Conservation (phyloP, 2,329 filamentous ascomycete species). For the Aspergillus fumigatus region DNA sequence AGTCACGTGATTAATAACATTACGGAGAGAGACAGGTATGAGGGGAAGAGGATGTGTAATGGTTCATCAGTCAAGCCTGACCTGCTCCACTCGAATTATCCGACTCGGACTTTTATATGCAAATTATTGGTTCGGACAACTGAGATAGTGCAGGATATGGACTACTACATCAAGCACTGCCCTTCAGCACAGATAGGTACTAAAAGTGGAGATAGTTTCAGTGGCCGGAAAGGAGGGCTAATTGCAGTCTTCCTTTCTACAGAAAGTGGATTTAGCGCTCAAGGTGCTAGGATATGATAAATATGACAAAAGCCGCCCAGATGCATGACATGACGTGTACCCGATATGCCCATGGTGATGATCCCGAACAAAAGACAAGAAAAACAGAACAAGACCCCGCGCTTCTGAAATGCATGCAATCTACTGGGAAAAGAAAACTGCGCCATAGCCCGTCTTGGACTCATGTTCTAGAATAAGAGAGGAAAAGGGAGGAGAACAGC, state of each 20-base stretch:
- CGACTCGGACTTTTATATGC: neutral
- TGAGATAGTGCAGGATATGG: neutral
- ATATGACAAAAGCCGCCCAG: constrained; percentile 29
- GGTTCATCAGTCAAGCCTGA: too few relatives aligned
- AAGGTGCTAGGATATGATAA: constrained; percentile 2
- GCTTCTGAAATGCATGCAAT: constrained; percentile 33
- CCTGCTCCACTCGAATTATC: too few relatives aligned
- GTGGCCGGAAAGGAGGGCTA: neutral
- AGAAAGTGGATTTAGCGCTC: neutral
- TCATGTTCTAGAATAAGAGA: constrained; percentile 20
- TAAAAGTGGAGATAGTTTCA: neutral
- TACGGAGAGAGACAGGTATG: neutral
- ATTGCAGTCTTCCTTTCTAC: neutral
- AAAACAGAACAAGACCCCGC: constrained; percentile 18
- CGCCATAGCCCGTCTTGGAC: constrained; percentile 25
- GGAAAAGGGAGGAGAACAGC: constrained; percentile 10
- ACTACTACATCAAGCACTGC: neutral
- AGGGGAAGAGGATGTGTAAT: neutral
- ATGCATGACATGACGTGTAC: constrained; percentile 32
- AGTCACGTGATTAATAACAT: neutral
- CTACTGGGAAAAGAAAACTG: constrained; percentile 24
- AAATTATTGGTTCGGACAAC: neutral
- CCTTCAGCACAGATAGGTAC: neutral
- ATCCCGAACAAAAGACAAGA: constrained; percentile 11
- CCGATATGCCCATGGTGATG: constrained; percentile 25